phyloP scores from a whole-genome alignment of 2,329 filamentous ascomycete genomes.

The Helotiales sp. region DNA sequence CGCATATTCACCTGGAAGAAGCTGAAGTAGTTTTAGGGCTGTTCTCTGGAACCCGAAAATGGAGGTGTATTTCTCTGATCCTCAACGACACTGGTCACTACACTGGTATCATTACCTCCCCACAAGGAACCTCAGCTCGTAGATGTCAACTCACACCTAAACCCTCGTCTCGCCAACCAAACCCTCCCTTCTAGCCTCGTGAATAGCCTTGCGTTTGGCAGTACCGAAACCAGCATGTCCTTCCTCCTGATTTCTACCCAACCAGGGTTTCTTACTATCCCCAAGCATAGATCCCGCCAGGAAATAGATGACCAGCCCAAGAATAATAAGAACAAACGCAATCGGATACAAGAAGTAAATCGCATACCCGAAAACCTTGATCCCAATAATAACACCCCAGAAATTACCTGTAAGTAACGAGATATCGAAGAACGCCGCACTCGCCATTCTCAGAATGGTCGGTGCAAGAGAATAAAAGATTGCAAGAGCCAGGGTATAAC shows the following conservation, averaged over 20 bases:
- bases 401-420: constrained; percentile 92
- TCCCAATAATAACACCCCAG: constrained; percentile 93
- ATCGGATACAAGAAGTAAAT: constrained; percentile 94
- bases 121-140: too few species aligned
- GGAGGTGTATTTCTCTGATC: too few species aligned
- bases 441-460: constrained; percentile 83
- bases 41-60: too few species aligned
- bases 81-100: too few species aligned
- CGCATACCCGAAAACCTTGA: constrained; percentile 76
- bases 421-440: constrained; percentile 95
- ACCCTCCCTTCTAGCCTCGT: constrained; percentile 45
- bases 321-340: constrained; percentile 88
- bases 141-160: too few species aligned
- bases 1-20: too few species aligned
- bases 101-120: too few species aligned
- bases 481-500: constrained; percentile 80
- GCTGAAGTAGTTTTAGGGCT: too few species aligned
- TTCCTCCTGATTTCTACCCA: constrained; percentile 81
- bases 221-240: constrained; percentile 82
- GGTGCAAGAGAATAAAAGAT: constrained; percentile 89
- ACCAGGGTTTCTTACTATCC: constrained; percentile 92
- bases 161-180: constrained; percentile 22
- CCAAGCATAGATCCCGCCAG: constrained; percentile 78
- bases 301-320: constrained; percentile 87
- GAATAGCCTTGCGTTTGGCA: constrained; percentile 74